A percentile compares a stretch with the other conserved stretches of the same genome.
Conservation (phyloP, 23 red algal species). For the Cyanidioschyzon merolae region DNA sequence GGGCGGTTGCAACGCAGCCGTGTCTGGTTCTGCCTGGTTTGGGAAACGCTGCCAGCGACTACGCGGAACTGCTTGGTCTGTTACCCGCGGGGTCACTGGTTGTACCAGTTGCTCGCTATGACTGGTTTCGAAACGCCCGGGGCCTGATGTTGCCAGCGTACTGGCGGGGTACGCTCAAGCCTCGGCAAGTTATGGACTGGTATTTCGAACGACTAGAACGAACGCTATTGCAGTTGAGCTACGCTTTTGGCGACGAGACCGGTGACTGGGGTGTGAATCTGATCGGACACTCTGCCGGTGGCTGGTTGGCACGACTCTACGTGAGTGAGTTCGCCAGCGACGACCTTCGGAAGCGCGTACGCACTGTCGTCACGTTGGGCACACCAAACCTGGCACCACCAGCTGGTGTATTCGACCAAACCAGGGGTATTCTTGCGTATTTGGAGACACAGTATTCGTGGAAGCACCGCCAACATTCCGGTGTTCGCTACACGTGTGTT, state of each 20-base stretch:
- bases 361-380: slow-evolving; percentile 38
- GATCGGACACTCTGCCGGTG: slow-evolving; percentile 48
- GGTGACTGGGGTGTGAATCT: slow-evolving; percentile 22
- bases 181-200: slow-evolving; percentile 35
- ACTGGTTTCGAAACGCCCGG: slow-evolving; percentile 37
- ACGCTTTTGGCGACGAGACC: neutral
- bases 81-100: slow-evolving; percentile 24
- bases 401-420: slow-evolving; percentile 42
- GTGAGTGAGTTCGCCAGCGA: slow-evolving; percentile 27
- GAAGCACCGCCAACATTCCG: neutral
- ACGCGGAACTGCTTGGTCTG: slow-evolving; percentile 14
- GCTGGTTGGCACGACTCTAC: slow-evolving; percentile 51
- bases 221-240: slow-evolving; percentile 12
- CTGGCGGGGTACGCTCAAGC: slow-evolving; percentile 38
- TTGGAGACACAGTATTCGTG: slow-evolving; percentile 1
- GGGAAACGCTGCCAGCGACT: slow-evolving; percentile 44
- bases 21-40: slow-evolving; percentile 55
- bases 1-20: slow-evolving; percentile 13
- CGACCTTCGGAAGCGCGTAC: slow-evolving; percentile 18
- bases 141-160: slow-evolving; percentile 34
- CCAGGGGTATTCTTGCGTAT: slow-evolving; percentile 45
- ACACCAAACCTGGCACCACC: slow-evolving; percentile 53
- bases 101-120: slow-evolving; percentile 34
- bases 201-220: slow-evolving; percentile 40
- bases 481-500: neutral